phyloP scores from a whole-genome alignment of 2,329 filamentous ascomycete species.

The Nothophoma quercina region DNA sequence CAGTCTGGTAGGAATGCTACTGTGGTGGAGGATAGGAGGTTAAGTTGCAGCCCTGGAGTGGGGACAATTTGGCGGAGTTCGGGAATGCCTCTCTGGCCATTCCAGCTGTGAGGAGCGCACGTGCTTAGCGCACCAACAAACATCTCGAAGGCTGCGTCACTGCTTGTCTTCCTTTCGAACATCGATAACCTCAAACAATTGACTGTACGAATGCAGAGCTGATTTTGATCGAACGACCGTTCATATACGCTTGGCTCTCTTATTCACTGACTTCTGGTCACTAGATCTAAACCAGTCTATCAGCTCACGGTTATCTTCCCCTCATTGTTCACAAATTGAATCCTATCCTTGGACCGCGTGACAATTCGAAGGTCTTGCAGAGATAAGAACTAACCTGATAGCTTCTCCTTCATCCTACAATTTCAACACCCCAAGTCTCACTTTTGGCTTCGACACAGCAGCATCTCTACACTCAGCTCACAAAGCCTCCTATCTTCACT shows the following conservation, averaged over 20 bases:
- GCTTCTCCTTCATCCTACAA: not conserved
- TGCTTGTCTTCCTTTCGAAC: not conserved
- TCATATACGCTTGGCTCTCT: not conserved
- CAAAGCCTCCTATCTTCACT: not conserved
- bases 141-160: not conserved
- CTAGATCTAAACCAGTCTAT: not conserved
- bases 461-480: not conserved
- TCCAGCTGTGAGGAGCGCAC: conserved; percentile 12
- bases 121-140: conserved; percentile 10
- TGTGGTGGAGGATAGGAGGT: conserved; percentile 34
- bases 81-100: conserved; percentile 36
- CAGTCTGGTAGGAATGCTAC: conserved; percentile 28
- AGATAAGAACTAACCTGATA: not conserved
- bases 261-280: not conserved
- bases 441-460: not conserved
- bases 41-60: conserved; percentile 37
- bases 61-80: conserved; percentile 38
- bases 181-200: not conserved
- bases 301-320: conserved; percentile 8
- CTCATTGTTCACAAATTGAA: conserved; percentile 8
- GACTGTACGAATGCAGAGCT: not conserved
- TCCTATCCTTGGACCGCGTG: conserved; percentile 1
- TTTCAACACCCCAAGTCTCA: too few species aligned
- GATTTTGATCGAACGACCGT: not conserved
- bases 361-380: not conserved